A percentile compares a stretch with the other conserved stretches of the same genome.
These are phyloP conservation scores for Phytopythium mirpurense DNA, from an alignment of 352 stramenopile genomes.

Conservation along the genomic window DNA sequence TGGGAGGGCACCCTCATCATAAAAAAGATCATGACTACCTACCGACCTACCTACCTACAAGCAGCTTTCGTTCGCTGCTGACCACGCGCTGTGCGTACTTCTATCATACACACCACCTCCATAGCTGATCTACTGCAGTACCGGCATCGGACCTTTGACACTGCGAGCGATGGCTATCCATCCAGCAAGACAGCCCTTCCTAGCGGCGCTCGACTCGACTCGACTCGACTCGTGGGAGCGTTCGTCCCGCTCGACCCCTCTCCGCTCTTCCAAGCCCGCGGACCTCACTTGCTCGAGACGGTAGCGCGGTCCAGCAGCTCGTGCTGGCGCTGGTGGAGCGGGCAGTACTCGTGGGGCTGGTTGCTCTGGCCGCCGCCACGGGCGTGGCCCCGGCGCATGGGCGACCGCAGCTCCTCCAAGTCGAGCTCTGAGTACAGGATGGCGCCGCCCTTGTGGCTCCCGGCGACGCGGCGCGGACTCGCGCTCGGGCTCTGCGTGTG, in stretches of 20 bases:
- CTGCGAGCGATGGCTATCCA: background rate
- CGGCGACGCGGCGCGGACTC: conserved; percentile 1
- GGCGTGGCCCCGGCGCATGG: background rate
- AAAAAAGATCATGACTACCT: too few species aligned
- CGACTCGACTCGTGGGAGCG: background rate
- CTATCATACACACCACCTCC: conserved; percentile 7
- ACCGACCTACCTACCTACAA: too few species aligned
- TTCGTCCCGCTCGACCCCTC: background rate
- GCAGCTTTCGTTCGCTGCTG: background rate
- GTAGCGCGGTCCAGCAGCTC: background rate
- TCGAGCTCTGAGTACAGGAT: conserved; percentile 8
- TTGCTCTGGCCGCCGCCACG: conserved; percentile 8
- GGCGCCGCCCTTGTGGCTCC: background rate
- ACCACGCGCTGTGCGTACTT: conserved; percentile 3
- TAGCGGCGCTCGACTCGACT: too few species aligned
- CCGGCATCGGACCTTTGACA: too few species aligned
- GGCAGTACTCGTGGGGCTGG: conserved; percentile 2
- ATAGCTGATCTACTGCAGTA: background rate
- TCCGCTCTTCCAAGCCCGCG: too few species aligned
- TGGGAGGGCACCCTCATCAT: background rate
- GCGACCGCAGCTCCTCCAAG: conserved; percentile 4
- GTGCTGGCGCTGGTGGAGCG: conserved; percentile 10
- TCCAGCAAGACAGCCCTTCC: too few species aligned
- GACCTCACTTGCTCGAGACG: background rate
- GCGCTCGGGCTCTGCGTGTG: conserved; percentile 5